Conservation (phyloP, 1,139 yeast species). For the Suzukiozyma palmioleophila region DNA sequence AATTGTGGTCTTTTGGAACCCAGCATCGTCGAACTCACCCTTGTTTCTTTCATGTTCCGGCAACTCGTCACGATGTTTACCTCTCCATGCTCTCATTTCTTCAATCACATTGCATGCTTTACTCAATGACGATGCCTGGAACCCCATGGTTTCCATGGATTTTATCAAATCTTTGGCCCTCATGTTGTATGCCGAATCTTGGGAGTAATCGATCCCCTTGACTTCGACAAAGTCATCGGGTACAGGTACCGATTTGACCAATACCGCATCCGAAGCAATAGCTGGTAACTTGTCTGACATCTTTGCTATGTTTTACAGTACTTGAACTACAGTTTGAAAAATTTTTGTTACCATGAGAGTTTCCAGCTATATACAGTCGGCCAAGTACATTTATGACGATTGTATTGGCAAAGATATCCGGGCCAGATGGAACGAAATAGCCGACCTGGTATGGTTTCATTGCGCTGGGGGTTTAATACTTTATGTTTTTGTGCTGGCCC, state of each 20-base stretch:
- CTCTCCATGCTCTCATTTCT: slow-evolving; percentile 91
- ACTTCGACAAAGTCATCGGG: slow-evolving; percentile 77
- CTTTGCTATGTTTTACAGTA: slow-evolving; percentile 1
- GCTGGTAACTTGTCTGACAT: slow-evolving; percentile 41
- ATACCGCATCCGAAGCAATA: slow-evolving; percentile 81
- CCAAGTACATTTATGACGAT: no score
- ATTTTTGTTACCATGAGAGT: not conserved
- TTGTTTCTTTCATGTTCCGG: slow-evolving; percentile 61
- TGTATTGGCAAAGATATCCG: no score
- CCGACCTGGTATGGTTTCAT: no score
- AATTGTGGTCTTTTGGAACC: slow-evolving; percentile 81
- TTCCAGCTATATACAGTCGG: not conserved
- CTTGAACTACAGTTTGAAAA: not conserved
- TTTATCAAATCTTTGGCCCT: slow-evolving; percentile 71
- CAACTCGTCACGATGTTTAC: slow-evolving; percentile 59
- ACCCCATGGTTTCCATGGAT: slow-evolving; percentile 95
- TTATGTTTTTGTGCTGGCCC: no score
- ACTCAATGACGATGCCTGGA: slow-evolving; percentile 85
- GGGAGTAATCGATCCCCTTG: slow-evolving; percentile 82
- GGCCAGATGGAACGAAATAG: no score
- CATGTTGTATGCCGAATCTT: slow-evolving; percentile 64
- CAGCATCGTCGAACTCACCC: slow-evolving; percentile 76
- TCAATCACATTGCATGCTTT: slow-evolving; percentile 88
- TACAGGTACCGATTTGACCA: slow-evolving; percentile 80
- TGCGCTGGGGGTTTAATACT: no score